A percentile compares a stretch with the other conserved stretches of the same genome.
Conservation (phyloP, 176 grass and related monocot genomes). For the Triticum dicoccoides region DNA sequence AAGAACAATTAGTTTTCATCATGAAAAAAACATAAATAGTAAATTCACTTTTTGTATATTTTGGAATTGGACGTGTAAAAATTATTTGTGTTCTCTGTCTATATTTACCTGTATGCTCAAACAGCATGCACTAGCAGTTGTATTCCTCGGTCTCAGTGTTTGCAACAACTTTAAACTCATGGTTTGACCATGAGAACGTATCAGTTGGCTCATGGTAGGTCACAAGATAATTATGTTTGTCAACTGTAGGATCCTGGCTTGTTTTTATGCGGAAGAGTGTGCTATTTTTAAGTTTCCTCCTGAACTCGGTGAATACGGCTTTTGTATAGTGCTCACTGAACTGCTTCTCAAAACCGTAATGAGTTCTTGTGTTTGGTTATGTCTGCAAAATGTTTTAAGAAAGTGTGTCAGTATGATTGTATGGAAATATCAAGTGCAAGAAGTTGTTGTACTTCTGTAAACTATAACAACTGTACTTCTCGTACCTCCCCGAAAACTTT, state of each 20-base stretch:
- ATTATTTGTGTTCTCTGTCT: background rate
- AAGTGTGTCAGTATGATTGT: too few relatives aligned
- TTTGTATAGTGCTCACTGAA: background rate
- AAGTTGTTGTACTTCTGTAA: too few relatives aligned
- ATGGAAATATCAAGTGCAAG: too few relatives aligned
- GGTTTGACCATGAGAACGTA: background rate
- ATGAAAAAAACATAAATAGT: too few relatives aligned
- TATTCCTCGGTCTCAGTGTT: background rate
- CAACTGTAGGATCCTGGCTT: background rate
- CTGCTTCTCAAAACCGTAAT: background rate
- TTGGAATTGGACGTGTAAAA: too few relatives aligned
- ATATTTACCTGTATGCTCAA: background rate
- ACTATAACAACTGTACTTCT: too few relatives aligned
- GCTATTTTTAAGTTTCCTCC: background rate
- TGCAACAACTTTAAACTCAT: background rate
- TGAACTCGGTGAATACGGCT: background rate
- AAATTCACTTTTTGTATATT: too few relatives aligned
- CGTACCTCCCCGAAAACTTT: too few relatives aligned
- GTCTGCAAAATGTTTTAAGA: background rate
- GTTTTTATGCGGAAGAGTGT: background rate
- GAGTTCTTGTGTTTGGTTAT: background rate
- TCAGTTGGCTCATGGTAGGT: background rate
- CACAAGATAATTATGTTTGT: background rate
- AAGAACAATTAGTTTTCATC: too few relatives aligned
- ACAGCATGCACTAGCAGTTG: background rate